Evolutionary conservation across 495 filamentous ascomycete genomes (phyloP), one percentile per base, ranked within the genome.

Genomic region (Aspergillus saccharolyticus): DNA sequence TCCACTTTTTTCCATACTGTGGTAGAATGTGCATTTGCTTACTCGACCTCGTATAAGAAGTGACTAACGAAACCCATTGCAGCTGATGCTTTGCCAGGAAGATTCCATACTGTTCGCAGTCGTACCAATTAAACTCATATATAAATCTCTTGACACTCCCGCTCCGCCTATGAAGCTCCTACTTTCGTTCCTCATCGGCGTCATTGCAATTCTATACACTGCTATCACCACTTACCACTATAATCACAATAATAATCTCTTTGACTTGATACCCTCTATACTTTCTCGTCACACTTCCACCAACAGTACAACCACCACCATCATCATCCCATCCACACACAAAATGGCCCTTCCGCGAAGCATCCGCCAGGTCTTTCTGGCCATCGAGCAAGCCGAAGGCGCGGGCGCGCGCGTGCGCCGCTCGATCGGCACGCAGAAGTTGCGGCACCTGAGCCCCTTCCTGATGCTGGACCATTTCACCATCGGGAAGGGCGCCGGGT

Each of bases 401-500:
- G 91, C 88, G 4, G 93, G 93, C 42, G 93, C 93, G 0, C 80
- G 87, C 44, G 93, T 97, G 2, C 84, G 93, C 42, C 86, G 93
- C 59, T 91, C 89, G 25, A 90, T 98, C 66, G 93, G 93, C 51
- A 95, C 89, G 3, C 78, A 88, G 6, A 82, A 88, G 58, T 80
- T 97, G 4, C 83, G 87, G 66, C 90, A 96, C 74, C 88, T 98
- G 77, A 87, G 83, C 18, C 93, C 93, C 12, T 98, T 98, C 78
- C 81, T 98, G 15, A 96, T 98, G 93, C 89, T 97, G 21, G 93
- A 98, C 70, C 90, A 97, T 74, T 96, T 96, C 79, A 83, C 79
- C 44, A 83, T 91, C 63, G 80, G 82, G 25, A 85, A 85, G 17
- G 89, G 88, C 47, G 88, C 92, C 19, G 93, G 93, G 5, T 96